Evolutionary conservation across 1,139 yeast genomes (phyloP).

Genomic region (Pichia sp.): DNA sequence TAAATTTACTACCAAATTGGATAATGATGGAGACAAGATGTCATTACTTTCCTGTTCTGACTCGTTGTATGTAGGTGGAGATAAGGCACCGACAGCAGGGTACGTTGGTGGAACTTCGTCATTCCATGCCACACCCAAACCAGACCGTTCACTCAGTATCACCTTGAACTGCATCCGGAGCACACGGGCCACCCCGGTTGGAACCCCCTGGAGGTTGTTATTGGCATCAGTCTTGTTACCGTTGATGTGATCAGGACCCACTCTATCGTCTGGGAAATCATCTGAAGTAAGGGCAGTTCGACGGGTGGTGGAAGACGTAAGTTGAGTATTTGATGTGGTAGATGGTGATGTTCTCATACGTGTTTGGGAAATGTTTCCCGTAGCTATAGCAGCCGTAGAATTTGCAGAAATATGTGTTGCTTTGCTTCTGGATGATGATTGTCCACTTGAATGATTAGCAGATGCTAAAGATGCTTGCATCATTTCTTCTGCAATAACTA

Average conservation of each 20-base stretch:
- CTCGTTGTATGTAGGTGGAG: conserved; percentile 90
- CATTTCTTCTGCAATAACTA: conserved; percentile 88
- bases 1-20: conserved; percentile 22
- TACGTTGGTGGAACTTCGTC: conserved; percentile 98
- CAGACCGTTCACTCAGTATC: conserved; percentile 79
- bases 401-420: conserved; percentile 8
- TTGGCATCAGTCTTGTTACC: conserved; percentile 28
- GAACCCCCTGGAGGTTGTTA: conserved; percentile 50
- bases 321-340: background rate
- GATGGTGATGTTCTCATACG: conserved; percentile 2
- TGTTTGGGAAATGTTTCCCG: conserved; percentile 13
- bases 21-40: conserved; percentile 8
- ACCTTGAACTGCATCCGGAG: conserved; percentile 89
- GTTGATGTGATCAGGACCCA: conserved; percentile 28
- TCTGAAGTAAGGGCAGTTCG: conserved; percentile 6
- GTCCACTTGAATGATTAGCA: conserved; percentile 10
- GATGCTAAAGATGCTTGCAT: conserved; percentile 33
- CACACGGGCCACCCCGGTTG: conserved; percentile 94
- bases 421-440: conserved; percentile 7
- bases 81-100: conserved; percentile 69
- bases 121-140: conserved; percentile 97
- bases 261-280: conserved; percentile 24
- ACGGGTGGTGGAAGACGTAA: background rate
- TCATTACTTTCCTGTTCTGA: conserved; percentile 27
- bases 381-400: conserved; percentile 8